Percentiles rank a stretch among this genome's conserved stretches.
These are phyloP conservation scores for Ogataea philodendri DNA, from an alignment of 805 yeast genomes.

Conservation along the genomic window DNA sequence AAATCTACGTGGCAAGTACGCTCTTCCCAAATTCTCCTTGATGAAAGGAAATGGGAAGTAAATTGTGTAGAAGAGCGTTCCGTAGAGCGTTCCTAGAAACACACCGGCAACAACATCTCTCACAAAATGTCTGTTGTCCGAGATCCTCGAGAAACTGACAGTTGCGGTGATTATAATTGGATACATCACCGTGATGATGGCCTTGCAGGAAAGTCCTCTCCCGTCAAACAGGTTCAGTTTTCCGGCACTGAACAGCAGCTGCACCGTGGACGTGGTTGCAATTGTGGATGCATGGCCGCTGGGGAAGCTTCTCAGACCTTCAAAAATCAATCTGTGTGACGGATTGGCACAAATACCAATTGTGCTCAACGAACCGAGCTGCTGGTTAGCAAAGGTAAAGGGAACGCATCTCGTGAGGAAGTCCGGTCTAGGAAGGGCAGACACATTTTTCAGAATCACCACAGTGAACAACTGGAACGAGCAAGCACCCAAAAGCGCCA, in stretches of 20 bases:
- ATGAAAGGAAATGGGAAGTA: constrained; percentile 40
- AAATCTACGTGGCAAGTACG: constrained; percentile 44
- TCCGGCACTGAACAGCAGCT: constrained; percentile 36
- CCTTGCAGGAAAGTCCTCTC: constrained; percentile 36
- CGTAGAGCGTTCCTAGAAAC: constrained; percentile 36
- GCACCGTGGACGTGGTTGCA: constrained; percentile 44
- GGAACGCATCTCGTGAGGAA: constrained; percentile 51
- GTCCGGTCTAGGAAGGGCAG: constrained; percentile 55
- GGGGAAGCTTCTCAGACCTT: constrained; percentile 58
- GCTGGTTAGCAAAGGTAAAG: constrained; percentile 29
- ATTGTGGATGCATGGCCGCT: constrained; percentile 55
- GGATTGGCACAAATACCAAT: constrained; percentile 47
- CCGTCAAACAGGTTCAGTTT: constrained; percentile 37
- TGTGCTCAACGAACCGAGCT: constrained; percentile 37
- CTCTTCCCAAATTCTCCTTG: constrained; percentile 36
- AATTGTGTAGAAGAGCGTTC: constrained; percentile 37
- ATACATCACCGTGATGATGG: constrained; percentile 30
- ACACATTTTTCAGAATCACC: constrained; percentile 44
- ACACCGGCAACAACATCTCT: constrained; percentile 41
- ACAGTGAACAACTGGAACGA: constrained; percentile 40
- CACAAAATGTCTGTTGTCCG: constrained; percentile 47
- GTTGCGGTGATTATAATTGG: constrained; percentile 37
- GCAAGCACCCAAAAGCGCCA: constrained; percentile 38
- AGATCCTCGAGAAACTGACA: constrained; percentile 41
- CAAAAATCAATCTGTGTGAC: constrained; percentile 36